Evolutionary conservation across 2,329 filamentous ascomycete species (phyloP).

Genomic region (Eutypa lata): DNA sequence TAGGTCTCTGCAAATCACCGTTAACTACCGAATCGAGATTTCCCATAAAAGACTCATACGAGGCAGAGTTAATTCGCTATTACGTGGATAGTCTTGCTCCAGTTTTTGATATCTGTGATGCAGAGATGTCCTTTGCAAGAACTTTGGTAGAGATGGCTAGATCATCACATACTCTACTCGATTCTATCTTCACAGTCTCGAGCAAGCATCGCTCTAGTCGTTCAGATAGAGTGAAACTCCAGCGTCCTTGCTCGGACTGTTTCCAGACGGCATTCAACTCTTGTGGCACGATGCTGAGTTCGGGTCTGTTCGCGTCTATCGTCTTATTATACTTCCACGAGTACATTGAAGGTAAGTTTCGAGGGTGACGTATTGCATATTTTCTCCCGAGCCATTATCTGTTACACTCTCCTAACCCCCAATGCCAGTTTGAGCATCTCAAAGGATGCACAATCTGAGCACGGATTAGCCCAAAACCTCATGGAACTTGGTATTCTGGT

Average conservation of each 20-base stretch:
- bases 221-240: neutral
- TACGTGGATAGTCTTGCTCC: slow-evolving; percentile 5
- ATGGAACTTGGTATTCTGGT: no score
- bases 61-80: slow-evolving; percentile 3
- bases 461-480: no score
- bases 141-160: slow-evolving; percentile 1
- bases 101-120: slow-evolving; percentile 2
- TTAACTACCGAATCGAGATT: neutral
- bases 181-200: neutral
- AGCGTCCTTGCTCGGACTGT: neutral
- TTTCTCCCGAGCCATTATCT: neutral
- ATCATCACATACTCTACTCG: neutral
- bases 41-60: neutral
- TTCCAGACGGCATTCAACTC: neutral
- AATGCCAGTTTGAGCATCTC: no score
- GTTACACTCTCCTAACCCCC: no score
- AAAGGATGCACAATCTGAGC: no score
- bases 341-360: neutral
- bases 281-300: neutral
- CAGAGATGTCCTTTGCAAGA: slow-evolving; percentile 1
- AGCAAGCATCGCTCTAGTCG: neutral
- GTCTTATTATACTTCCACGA: neutral
- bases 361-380: no score
- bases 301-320: neutral
- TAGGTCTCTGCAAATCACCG: neutral